Evolutionary conservation across 78 protist species (phyloP).

Genomic region (Anaeramoeba flamelloides): DNA sequence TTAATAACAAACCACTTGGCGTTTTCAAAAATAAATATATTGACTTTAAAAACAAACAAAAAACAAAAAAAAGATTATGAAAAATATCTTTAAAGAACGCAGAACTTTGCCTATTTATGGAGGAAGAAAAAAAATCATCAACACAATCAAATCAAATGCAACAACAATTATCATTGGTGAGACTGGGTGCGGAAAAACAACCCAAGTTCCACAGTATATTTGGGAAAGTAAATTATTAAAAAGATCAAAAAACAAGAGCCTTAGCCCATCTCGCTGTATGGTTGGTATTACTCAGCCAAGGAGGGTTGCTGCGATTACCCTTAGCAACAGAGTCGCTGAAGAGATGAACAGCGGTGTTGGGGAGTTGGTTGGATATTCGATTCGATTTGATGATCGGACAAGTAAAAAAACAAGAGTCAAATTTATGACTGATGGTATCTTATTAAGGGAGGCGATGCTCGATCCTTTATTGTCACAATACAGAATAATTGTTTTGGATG

Average conservation of each 20-base stretch:
- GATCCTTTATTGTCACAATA: conserved; percentile 16
- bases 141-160: neutral
- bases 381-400: neutral
- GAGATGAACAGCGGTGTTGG: conserved; percentile 59
- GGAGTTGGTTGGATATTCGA: conserved; percentile 51
- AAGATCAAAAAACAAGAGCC: neutral
- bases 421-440: conserved; percentile 87
- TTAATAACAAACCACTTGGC: too few relatives aligned
- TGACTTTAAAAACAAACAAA: neutral
- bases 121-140: neutral
- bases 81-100: neutral
- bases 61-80: neutral
- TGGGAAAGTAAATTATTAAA: neutral
- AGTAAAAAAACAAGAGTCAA: conserved; percentile 41
- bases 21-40: too few relatives aligned
- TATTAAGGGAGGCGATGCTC: conserved; percentile 17
- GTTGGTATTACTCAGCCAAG: conserved; percentile 97
- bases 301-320: conserved; percentile 92
- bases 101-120: neutral
- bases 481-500: conserved; percentile 84
- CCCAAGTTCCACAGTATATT: neutral
- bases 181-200: neutral
- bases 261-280: too few relatives aligned
- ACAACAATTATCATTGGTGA: neutral
- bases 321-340: conserved; percentile 75